Conservation (phyloP, 805 yeast species). For the Kluyveromyces siamensis region DNA sequence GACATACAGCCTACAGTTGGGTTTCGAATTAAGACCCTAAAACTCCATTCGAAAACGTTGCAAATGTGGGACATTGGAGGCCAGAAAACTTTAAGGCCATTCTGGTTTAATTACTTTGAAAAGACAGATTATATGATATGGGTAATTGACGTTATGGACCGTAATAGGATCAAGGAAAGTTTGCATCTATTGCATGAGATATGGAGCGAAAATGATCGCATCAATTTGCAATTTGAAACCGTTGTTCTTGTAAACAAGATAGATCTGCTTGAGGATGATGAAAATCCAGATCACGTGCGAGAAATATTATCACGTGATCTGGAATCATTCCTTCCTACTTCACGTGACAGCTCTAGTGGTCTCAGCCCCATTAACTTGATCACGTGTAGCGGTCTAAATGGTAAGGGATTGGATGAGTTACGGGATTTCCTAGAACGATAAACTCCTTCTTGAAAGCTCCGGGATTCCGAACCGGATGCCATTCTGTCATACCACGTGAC, state of each 20-base stretch:
- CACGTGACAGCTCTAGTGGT: neutral
- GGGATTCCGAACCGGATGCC: neutral
- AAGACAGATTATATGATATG: conserved; percentile 69
- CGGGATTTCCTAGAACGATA: neutral
- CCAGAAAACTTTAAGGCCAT: conserved; percentile 69
- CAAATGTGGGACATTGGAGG: conserved; percentile 92
- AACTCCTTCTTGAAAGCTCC: too few species aligned
- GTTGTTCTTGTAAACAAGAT: conserved; percentile 65
- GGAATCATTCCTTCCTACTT: neutral
- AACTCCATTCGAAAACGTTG: conserved; percentile 35
- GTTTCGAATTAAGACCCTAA: conserved; percentile 62
- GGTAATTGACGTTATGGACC: conserved; percentile 66
- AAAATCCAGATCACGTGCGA: conserved; percentile 1
- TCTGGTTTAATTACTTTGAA: conserved; percentile 92
- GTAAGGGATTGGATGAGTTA: neutral
- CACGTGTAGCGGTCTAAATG: conserved; percentile 1
- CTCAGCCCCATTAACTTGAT: neutral
- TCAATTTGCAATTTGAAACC: conserved; percentile 48
- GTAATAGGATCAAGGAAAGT: conserved; percentile 57
- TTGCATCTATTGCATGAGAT: conserved; percentile 54
- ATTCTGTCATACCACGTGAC: neutral
- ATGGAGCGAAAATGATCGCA: conserved; percentile 56
- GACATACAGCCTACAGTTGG: conserved; percentile 77
- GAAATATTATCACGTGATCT: conserved; percentile 1
- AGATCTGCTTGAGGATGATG: conserved; percentile 39